Conservation (phyloP, 192 early-diverging fungal genomes). For the Coemansia sp. region DNA sequence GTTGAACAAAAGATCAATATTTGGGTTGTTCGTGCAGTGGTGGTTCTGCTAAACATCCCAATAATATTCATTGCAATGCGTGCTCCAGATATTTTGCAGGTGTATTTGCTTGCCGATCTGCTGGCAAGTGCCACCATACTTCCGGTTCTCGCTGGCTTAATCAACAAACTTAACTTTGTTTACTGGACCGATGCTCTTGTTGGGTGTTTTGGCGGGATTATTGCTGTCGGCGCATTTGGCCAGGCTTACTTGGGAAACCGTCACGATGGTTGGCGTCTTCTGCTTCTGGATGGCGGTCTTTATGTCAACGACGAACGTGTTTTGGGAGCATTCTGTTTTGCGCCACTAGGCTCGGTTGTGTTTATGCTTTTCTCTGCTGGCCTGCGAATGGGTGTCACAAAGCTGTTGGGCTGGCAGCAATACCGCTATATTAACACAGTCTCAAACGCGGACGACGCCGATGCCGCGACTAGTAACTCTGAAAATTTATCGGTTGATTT, state of each 20-base stretch:
- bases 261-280: constrained; percentile 50
- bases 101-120: constrained; percentile 63
- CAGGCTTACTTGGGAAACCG: constrained; percentile 50
- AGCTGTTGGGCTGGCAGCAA: constrained; percentile 27
- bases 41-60: constrained; percentile 53
- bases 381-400: constrained; percentile 27
- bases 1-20: too few species aligned
- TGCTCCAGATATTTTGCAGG: constrained; percentile 58
- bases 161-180: constrained; percentile 49
- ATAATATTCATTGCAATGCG: constrained; percentile 57
- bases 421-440: constrained; percentile 27
- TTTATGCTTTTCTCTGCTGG: constrained; percentile 41
- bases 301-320: constrained; percentile 57
- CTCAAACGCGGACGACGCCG: not conserved
- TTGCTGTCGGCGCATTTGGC: constrained; percentile 55
- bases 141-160: constrained; percentile 57
- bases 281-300: constrained; percentile 49
- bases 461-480: not conserved
- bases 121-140: constrained; percentile 58
- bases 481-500: not conserved
- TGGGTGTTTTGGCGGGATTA: constrained; percentile 56
- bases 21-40: constrained; percentile 42
- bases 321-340: constrained; percentile 57
- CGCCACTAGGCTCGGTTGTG: constrained; percentile 49
- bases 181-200: constrained; percentile 53